Conservation (phyloP, 805 yeast genomes). For the Candida qinlingensis region DNA sequence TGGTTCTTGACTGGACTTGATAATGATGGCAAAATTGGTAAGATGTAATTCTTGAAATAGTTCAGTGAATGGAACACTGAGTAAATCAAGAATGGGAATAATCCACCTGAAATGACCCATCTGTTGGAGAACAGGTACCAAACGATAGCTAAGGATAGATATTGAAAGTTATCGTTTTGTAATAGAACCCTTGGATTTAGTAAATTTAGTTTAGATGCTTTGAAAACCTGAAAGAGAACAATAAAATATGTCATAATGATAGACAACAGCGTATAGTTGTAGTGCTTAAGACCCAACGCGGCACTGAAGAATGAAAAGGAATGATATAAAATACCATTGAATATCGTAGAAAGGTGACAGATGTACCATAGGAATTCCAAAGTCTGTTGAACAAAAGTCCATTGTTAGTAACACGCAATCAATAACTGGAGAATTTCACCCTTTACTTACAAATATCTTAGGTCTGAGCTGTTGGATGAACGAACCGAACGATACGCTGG, state of each 20-base stretch:
- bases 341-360: conserved; percentile 49
- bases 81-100: conserved; percentile 57
- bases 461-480: conserved; percentile 7
- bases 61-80: conserved; percentile 61
- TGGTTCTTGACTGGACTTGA: conserved; percentile 22
- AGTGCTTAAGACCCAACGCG: conserved; percentile 30
- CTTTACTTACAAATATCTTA: conserved; percentile 5
- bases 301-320: conserved; percentile 38
- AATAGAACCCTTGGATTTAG: conserved; percentile 30
- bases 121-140: conserved; percentile 39
- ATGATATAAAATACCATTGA: conserved; percentile 35
- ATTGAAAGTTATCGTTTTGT: conserved; percentile 57
- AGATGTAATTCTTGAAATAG: conserved; percentile 48
- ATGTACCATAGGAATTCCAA: conserved; percentile 56
- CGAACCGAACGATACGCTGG: conserved; percentile 2
- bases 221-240: conserved; percentile 55
- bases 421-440: neutral
- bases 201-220: conserved; percentile 30
- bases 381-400: neutral
- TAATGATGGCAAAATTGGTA: conserved; percentile 43
- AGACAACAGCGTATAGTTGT: conserved; percentile 40
- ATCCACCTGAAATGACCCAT: conserved; percentile 39
- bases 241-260: conserved; percentile 57
- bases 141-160: conserved; percentile 41
- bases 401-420: neutral